Evolutionary conservation across 2,329 filamentous ascomycete genomes (phyloP).

Genomic region (Graphilbum sp.): DNA sequence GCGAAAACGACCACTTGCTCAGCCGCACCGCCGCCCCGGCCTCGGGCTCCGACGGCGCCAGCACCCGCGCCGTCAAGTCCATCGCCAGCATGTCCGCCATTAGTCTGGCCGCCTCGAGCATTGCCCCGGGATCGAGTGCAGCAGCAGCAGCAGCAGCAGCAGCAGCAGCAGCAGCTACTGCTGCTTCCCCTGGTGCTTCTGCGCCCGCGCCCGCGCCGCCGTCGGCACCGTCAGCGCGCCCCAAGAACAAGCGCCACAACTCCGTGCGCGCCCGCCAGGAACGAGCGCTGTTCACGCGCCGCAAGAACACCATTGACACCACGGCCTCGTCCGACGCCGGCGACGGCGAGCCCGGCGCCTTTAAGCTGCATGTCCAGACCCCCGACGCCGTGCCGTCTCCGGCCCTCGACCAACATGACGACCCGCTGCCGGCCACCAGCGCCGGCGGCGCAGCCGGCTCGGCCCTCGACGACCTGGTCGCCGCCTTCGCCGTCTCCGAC

Average conservation of each 20-base stretch:
- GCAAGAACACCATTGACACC: conserved; percentile 48
- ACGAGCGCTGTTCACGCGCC: conserved; percentile 74
- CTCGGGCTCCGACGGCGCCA: conserved; percentile 41
- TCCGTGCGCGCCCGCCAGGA: conserved; percentile 81
- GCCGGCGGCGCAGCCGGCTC: conserved; percentile 33
- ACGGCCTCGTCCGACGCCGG: conserved; percentile 43
- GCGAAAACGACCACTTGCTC: conserved; percentile 9
- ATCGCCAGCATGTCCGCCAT: conserved; percentile 68
- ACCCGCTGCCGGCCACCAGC: conserved; percentile 42
- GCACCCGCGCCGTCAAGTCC: conserved; percentile 76
- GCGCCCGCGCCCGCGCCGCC: conserved; percentile 27
- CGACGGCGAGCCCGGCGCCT: conserved; percentile 33
- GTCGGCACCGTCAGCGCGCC: conserved; percentile 36
- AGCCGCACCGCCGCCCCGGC: background rate
- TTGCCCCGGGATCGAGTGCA: too few relatives aligned
- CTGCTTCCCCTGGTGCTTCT: too few relatives aligned
- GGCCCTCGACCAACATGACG: conserved; percentile 53
- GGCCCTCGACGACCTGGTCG: conserved; percentile 68
- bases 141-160: too few relatives aligned
- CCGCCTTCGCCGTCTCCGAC: conserved; percentile 60
- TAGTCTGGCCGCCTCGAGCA: conserved; percentile 47
- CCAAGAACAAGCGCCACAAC: conserved; percentile 53
- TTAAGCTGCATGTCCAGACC: conserved; percentile 32
- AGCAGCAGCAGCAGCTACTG: too few relatives aligned
- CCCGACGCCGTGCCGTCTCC: conserved; percentile 32